Evolutionary conservation across 768 basidiomycete genomes (phyloP).

Genomic region (Floccularia luteovirens): DNA sequence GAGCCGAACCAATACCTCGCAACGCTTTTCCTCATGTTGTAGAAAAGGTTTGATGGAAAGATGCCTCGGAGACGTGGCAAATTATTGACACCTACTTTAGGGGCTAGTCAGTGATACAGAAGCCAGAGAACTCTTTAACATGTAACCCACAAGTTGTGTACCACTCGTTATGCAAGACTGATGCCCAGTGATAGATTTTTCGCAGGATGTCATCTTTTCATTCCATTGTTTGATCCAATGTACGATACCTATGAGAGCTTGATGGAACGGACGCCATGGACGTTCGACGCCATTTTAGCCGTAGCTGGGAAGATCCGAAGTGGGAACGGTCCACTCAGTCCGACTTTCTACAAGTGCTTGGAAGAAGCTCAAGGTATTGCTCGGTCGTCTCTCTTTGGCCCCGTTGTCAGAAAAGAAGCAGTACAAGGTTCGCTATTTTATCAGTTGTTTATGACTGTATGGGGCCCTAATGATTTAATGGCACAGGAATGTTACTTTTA

Average conservation of each 20-base stretch:
- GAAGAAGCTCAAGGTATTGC: slow-evolving; percentile 97
- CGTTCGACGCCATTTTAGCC: slow-evolving; percentile 89
- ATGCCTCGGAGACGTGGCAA: not conserved
- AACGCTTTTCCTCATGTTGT: slow-evolving; percentile 88
- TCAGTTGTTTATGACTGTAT: slow-evolving; percentile 8
- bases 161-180: not conserved
- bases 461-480: slow-evolving; percentile 5
- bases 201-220: slow-evolving; percentile 93
- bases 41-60: slow-evolving; percentile 52
- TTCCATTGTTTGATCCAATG: slow-evolving; percentile 86
- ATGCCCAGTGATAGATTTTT: slow-evolving; percentile 62
- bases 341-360: slow-evolving; percentile 84
- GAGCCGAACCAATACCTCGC: slow-evolving; percentile 74
- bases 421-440: slow-evolving; percentile 64
- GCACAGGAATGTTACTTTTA: slow-evolving; percentile 77
- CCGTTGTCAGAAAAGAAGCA: slow-evolving; percentile 90
- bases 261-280: slow-evolving; percentile 92
- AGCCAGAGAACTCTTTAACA: slow-evolving; percentile 87
- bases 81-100: slow-evolving; percentile 23
- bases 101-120: slow-evolving; percentile 81
- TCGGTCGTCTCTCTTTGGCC: slow-evolving; percentile 87
- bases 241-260: slow-evolving; percentile 93
- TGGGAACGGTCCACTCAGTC: slow-evolving; percentile 77
- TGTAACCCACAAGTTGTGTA: slow-evolving; percentile 38
- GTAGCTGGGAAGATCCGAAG: slow-evolving; percentile 89